Evolutionary conservation across 202 grass and related monocot genomes (phyloP).

Genomic region (Setaria viridis): DNA sequence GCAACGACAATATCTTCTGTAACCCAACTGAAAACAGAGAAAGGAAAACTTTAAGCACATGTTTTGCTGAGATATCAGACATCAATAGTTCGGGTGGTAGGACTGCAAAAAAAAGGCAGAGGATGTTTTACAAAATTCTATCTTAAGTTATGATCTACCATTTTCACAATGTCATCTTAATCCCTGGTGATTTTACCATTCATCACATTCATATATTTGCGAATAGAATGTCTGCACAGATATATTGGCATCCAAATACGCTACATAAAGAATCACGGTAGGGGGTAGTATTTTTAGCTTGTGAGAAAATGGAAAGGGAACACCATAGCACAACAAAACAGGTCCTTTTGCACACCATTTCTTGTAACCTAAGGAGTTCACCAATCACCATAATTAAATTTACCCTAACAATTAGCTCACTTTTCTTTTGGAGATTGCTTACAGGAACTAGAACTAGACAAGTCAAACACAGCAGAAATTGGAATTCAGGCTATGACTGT

Average conservation of each 20-base stretch:
- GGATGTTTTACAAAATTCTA: no score
- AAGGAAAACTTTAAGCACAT: slow-evolving; percentile 42
- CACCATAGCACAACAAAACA: slow-evolving; percentile 21
- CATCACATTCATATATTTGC: no score
- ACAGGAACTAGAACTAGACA: slow-evolving; percentile 15
- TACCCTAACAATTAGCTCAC: background rate
- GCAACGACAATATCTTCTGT: slow-evolving; percentile 97
- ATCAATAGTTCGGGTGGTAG: no score
- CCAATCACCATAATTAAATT: background rate
- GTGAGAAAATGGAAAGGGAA: no score
- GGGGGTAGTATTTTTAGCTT: no score
- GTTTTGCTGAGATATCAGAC: slow-evolving; percentile 14
- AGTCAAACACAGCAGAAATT: slow-evolving; percentile 31
- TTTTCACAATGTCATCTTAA: no score
- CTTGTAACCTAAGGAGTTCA: background rate
- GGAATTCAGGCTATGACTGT: background rate
- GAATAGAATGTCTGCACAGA: no score
- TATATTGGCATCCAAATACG: no score
- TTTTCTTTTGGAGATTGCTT: slow-evolving; percentile 14
- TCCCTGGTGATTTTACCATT: no score
- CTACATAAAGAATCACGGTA: no score
- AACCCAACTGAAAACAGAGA: slow-evolving; percentile 81
- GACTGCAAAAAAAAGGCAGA: no score
- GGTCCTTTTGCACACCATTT: background rate
- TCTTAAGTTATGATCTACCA: no score